Evolutionary conservation across 225 moss, liverwort and hornwort species (phyloP), one percentile per base, ranked within the genome.

Genomic region (Rhytidiadelphus loreus): DNA sequence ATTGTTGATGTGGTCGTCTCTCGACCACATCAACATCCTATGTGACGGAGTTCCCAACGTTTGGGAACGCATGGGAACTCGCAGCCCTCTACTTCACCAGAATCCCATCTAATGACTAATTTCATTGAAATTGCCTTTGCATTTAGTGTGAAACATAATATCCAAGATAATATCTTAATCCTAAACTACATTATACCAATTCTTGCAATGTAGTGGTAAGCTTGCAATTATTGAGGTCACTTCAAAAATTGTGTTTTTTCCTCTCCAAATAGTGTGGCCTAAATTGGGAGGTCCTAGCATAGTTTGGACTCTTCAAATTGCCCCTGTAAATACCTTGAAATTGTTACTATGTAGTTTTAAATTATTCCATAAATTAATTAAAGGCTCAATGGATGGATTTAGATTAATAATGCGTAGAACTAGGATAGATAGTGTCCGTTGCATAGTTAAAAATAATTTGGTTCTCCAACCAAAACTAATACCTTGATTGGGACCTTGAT

Each of bases 271-370:
- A 26, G 15, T 25, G 15, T 25, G 15, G 4, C 8, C 8, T 70
- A 14, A 41, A 70, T 2, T 41, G 41, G 3, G 3, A 70, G 3
- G 14, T 41, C 7, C 15, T 25, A 5, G 9, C 1, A 8, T 0
- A 71, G 0, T 43, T 43, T 70, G 26, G 9, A 26, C 5, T 26
- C 26, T 70, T 70, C 3, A 39, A 41, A 70, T 25, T 70, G 2
- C 7, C 0, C 12, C 0, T 25, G 15, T 14, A 15, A 41, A 70
- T 39, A 24, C 5, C 25, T 41, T 71, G 26, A 71, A 16, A 71
- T 43, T 16, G 2, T 43, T 41, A 71, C 7, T 5, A 24, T 24
- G 1, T 26, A 5, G 14, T 43, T 26, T 41, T 43, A 15, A 8
- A 71, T 25, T 14, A 41, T 4, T 39, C 6, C 12, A 41, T 41